Conservation (phyloP, 495 filamentous ascomycete species). For the Podospora pseudopauciseta region DNA sequence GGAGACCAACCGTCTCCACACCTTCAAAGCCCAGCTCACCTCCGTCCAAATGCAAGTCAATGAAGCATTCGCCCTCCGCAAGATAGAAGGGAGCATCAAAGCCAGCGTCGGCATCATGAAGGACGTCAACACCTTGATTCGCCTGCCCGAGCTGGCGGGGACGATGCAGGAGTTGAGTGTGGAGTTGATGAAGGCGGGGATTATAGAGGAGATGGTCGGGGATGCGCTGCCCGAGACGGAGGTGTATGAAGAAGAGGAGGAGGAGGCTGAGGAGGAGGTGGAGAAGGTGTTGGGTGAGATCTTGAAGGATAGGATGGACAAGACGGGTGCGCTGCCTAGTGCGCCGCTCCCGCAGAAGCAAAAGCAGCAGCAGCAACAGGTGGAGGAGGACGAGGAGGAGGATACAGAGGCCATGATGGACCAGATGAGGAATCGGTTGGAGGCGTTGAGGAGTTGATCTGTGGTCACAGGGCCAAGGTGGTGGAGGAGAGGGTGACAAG, state of each 20-base stretch:
- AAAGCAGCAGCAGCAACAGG: slow-evolving; percentile 50
- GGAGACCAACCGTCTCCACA: slow-evolving; percentile 67
- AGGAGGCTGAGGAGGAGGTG: slow-evolving; percentile 84
- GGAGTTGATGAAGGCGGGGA: slow-evolving; percentile 88
- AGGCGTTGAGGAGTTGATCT: slow-evolving; percentile 79
- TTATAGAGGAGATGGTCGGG: slow-evolving; percentile 96
- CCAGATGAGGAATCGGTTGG: slow-evolving; percentile 87
- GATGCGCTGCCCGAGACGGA: slow-evolving; percentile 70
- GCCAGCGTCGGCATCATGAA: slow-evolving; percentile 92
- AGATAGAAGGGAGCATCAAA: slow-evolving; percentile 90
- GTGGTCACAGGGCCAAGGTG: neutral
- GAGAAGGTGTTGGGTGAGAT: slow-evolving; percentile 91
- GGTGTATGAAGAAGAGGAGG: slow-evolving; percentile 66
- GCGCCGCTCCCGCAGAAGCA: slow-evolving; percentile 56
- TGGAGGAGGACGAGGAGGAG: slow-evolving; percentile 76
- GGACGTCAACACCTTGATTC: slow-evolving; percentile 84
- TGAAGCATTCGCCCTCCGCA: slow-evolving; percentile 91
- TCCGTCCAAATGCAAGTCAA: slow-evolving; percentile 97
- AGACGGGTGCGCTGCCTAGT: slow-evolving; percentile 55
- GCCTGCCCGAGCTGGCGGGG: slow-evolving; percentile 77
- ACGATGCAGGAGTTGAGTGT: slow-evolving; percentile 88
- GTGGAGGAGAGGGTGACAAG: neutral
- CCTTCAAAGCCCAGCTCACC: slow-evolving; percentile 85
- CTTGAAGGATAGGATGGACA: slow-evolving; percentile 73
- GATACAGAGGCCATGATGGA: slow-evolving; percentile 82